Base-by-base conservation (phyloP, 2,329 filamentous ascomycete species). In the Pseudogymnoascus sp. region DNA sequence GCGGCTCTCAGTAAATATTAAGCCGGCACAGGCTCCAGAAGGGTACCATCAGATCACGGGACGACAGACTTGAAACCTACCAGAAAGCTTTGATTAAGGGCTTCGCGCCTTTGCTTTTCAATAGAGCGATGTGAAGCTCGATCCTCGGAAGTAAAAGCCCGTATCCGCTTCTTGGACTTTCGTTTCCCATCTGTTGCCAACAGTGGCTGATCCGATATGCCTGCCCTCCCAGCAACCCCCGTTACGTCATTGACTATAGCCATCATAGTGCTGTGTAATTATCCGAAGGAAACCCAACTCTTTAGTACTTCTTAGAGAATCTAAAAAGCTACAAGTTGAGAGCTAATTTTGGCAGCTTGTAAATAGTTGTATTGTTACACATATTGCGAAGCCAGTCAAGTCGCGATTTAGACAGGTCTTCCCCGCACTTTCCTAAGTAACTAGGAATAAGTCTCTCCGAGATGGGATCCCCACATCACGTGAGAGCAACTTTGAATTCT, bases 61-160 rank as follows among this genome's bases (percentile, higher is more conserved):
- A 31, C 11, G 16, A 31, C 7, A 16, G 44, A 38, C 12, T 33
- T 40, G 33, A 25, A 35, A 53, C 68, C 18, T 65, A 69, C 68
- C 56, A 70, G 64, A 42, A 70, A 63, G 35, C 64, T 63, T 37
- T 70, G 65, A 42, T 70, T 70, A 60, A 70, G 65, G 11, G 67
- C 68, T 53, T 70, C 68, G 12, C 68, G 64, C 33, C 68, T 60
- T 16, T 67, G 65, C 37, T 67, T 68, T 62, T 70, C 68, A 53
- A 70, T 68, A n/a, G 67, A 62, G 11, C 68, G 68, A 60, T 69
- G 68, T n/a, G 66, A 62, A 2, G 67, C 68, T 38, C 68, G 66
- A 50, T 69, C 68, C 35, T 67, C 66, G 21, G 68, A 59, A 18
- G 68, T 69, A 64, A 69, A 69, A 42, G 61, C 61, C 31, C 68